phyloP scores from a whole-genome alignment of 1,284 basidiomycete species.

The Erythrobasidium hasegawianum region DNA sequence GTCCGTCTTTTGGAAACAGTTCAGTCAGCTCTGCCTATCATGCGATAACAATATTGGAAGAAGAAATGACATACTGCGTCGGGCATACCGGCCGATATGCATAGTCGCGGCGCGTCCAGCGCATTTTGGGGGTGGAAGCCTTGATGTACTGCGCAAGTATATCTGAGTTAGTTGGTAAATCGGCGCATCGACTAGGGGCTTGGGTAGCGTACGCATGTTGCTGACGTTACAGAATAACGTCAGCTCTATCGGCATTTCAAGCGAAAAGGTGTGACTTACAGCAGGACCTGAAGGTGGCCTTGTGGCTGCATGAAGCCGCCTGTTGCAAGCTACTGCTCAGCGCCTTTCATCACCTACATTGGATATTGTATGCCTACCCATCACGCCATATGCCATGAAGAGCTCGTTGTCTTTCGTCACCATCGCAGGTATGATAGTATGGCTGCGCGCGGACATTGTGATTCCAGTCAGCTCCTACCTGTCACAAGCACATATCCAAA shows the following conservation, averaged over 20 bases:
- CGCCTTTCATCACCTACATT: too few relatives aligned
- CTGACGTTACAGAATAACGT: slow-evolving; percentile 10
- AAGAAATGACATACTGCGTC: slow-evolving; percentile 54
- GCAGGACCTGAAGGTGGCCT: slow-evolving; percentile 88
- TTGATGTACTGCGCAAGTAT: slow-evolving; percentile 65
- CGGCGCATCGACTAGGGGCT: neutral
- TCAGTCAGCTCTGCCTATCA: neutral
- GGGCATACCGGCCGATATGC: slow-evolving; percentile 78
- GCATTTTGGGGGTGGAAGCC: slow-evolving; percentile 79
- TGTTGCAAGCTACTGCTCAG: slow-evolving; percentile 1
- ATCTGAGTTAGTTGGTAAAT: too few relatives aligned
- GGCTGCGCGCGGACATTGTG: slow-evolving; percentile 16
- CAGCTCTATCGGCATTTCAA: neutral
- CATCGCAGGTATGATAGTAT: slow-evolving; percentile 67
- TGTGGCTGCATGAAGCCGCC: slow-evolving; percentile 88
- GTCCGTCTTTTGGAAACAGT: neutral
- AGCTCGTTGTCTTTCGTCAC: slow-evolving; percentile 75
- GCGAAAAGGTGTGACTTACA: slow-evolving; percentile 47
- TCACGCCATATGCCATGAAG: slow-evolving; percentile 64
- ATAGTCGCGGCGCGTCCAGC: slow-evolving; percentile 91
- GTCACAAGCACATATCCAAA: neutral
- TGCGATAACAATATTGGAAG: slow-evolving; percentile 33
- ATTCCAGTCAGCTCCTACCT: slow-evolving; percentile 29
- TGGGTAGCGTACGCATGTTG: slow-evolving; percentile 15
- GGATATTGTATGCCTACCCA: slow-evolving; percentile 34